Evolutionary conservation across 306 rosid genomes (phyloP).

Genomic region (Rosa rugosa): DNA sequence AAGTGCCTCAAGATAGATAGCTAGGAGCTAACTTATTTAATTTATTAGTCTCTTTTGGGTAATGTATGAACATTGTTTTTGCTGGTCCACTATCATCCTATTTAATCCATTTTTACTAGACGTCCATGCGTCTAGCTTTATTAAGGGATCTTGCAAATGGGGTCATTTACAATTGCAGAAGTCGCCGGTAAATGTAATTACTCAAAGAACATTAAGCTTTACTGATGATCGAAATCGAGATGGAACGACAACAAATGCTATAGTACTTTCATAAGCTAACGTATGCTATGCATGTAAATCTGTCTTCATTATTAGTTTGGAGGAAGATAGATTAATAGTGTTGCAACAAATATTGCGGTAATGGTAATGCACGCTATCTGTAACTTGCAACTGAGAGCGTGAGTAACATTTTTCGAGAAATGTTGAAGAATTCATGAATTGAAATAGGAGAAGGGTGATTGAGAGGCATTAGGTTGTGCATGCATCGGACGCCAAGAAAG

Average conservation of each 20-base stretch:
- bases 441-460: background rate
- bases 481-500: conserved; percentile 17
- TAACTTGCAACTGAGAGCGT: background rate
- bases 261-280: background rate
- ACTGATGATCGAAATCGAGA: background rate
- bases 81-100: conserved; percentile 10
- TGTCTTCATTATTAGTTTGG: background rate
- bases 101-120: background rate
- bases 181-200: background rate
- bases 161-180: background rate
- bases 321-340: background rate
- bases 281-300: background rate
- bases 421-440: background rate
- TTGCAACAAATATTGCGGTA: background rate
- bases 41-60: conserved; percentile 3
- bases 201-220: background rate
- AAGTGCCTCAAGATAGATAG: conserved; percentile 10
- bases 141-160: background rate
- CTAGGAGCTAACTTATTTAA: background rate
- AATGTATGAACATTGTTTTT: background rate
- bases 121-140: background rate
- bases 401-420: background rate
- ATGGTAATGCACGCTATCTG: background rate
- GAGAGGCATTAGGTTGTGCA: conserved; percentile 19
- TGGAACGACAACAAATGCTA: background rate